Conservation (phyloP, 2,329 filamentous ascomycete genomes). For the Acrocalymma vagum region DNA sequence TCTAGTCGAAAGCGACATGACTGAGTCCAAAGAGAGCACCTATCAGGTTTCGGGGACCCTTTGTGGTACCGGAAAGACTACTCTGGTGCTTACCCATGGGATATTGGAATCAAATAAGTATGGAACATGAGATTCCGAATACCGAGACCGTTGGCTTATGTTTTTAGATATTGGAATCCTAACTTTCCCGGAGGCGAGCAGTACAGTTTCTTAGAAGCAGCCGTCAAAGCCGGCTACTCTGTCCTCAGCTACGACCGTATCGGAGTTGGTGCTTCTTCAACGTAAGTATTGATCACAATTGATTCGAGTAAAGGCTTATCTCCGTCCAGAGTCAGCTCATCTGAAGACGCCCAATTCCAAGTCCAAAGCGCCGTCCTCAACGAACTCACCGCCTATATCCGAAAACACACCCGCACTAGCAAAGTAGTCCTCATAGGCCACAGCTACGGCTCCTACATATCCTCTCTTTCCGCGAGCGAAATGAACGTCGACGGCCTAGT, state of each 20-base stretch:
- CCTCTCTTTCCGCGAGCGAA: conserved; percentile 7
- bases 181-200: background rate
- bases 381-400: background rate
- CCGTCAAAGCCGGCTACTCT: conserved; percentile 1
- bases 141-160: too few species aligned
- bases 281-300: too few species aligned
- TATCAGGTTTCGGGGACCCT: too few species aligned
- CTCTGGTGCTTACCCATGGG: too few species aligned
- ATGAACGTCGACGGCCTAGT: conserved; percentile 7
- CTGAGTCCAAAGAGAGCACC: too few species aligned
- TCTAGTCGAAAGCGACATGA: too few species aligned
- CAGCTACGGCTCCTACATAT: background rate
- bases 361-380: background rate
- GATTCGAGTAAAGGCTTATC: too few species aligned
- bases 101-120: too few species aligned
- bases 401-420: background rate
- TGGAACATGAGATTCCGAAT: too few species aligned
- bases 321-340: background rate
- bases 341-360: background rate
- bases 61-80: too few species aligned
- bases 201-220: conserved; percentile 2
- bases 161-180: conserved; percentile 1
- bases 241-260: background rate
- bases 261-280: background rate
- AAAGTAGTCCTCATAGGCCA: background rate